Conservation (phyloP, 306 rosid genomes). For the Ormosia semicastrata region DNA sequence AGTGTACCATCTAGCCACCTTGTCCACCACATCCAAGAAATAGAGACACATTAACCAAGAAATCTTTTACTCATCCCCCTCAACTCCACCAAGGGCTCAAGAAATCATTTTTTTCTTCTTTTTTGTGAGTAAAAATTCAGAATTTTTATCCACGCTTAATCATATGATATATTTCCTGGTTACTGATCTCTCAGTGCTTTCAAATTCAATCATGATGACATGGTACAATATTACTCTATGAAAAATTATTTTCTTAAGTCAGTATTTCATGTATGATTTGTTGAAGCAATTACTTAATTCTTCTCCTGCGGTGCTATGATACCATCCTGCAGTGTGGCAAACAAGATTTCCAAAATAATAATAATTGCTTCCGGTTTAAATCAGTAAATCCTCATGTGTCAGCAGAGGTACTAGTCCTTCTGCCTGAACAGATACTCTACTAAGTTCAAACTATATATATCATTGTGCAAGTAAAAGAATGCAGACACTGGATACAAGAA, state of each 20-base stretch:
- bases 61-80: not conserved
- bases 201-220: slow-evolving; percentile 20
- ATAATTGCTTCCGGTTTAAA: not conserved
- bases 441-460: slow-evolving; percentile 3
- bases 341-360: slow-evolving; percentile 2
- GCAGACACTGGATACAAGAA: slow-evolving; percentile 12
- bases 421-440: not conserved
- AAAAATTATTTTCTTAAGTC: not conserved
- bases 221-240: not conserved
- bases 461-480: slow-evolving; percentile 17
- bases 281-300: slow-evolving; percentile 12
- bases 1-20: slow-evolving; percentile 8
- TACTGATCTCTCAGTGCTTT: not conserved
- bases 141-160: not conserved
- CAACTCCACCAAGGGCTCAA: slow-evolving; percentile 8
- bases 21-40: slow-evolving; percentile 9
- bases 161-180: not conserved
- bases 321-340: not conserved
- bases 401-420: slow-evolving; percentile 9
- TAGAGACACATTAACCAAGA: slow-evolving; percentile 5
- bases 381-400: slow-evolving; percentile 2
- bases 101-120: not conserved
- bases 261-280: slow-evolving; percentile 25
- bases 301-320: not conserved
- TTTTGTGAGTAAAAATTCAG: not conserved